Conservation (phyloP, 441 rosid genomes). For the Flueggea neowawraea region DNA sequence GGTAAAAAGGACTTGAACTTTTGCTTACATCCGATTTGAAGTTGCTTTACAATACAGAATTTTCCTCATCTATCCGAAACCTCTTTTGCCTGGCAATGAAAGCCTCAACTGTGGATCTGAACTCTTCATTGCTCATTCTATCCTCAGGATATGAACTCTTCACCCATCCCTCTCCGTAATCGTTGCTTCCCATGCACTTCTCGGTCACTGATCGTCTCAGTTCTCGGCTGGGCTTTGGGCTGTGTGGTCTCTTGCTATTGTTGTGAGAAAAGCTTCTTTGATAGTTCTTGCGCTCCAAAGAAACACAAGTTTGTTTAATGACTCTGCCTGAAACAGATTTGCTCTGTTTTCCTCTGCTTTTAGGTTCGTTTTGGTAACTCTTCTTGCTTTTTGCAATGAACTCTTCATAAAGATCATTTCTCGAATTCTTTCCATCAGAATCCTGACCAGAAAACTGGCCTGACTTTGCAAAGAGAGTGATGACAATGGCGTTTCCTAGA, state of each 20-base stretch:
- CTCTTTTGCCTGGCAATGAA: conserved; percentile 89
- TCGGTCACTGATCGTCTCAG: conserved; percentile 45
- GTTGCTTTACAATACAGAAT: conserved; percentile 23
- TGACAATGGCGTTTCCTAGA: conserved; percentile 67
- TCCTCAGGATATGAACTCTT: conserved; percentile 49
- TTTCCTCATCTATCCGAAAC: conserved; percentile 67
- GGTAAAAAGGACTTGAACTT: not conserved
- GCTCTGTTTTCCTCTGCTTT: conserved; percentile 23
- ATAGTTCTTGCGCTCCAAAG: conserved; percentile 22
- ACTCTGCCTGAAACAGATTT: conserved; percentile 11
- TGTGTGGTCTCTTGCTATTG: conserved; percentile 7
- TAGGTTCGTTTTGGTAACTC: conserved; percentile 15
- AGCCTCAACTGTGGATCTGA: conserved; percentile 63
- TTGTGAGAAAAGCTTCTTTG: conserved; percentile 53
- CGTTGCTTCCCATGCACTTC: conserved; percentile 29
- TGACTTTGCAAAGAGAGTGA: conserved; percentile 62
- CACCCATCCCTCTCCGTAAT: conserved; percentile 23
- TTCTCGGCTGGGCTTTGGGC: conserved; percentile 12
- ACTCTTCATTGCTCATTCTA: conserved; percentile 82
- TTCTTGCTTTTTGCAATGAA: conserved; percentile 41
- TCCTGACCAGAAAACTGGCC: conserved; percentile 47
- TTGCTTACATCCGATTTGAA: not conserved
- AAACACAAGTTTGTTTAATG: conserved; percentile 15
- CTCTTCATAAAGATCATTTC: conserved; percentile 43
- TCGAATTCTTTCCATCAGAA: conserved; percentile 20